Conservation (phyloP, 2,329 filamentous ascomycete genomes). For the Scedosporium boydii region DNA sequence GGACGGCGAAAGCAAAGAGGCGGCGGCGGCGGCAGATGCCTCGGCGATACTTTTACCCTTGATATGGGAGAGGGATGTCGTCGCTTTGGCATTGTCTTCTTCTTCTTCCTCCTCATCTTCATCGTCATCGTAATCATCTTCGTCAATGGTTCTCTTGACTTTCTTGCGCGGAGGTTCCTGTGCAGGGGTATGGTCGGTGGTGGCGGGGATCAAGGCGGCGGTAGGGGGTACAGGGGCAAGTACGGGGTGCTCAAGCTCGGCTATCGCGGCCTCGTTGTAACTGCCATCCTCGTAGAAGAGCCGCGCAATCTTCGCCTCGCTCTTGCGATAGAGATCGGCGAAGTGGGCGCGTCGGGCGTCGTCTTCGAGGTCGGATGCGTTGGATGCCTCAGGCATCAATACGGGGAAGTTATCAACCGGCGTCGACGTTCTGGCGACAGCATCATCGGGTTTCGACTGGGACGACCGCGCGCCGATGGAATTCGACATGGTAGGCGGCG, state of each 20-base stretch:
- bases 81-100: slow-evolving; percentile 29
- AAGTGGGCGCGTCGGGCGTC: slow-evolving; percentile 67
- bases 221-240: slow-evolving; percentile 13
- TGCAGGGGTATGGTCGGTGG: slow-evolving; percentile 49
- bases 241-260: slow-evolving; percentile 37
- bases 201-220: slow-evolving; percentile 34
- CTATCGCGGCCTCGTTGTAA: slow-evolving; percentile 42
- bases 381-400: slow-evolving; percentile 53
- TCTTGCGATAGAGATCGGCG: slow-evolving; percentile 65
- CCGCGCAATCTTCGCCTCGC: slow-evolving; percentile 65
- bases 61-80: slow-evolving; percentile 37
- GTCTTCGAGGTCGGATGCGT: slow-evolving; percentile 55
- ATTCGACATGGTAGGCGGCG: slow-evolving; percentile 43
- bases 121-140: slow-evolving; percentile 80
- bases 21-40: slow-evolving; percentile 38
- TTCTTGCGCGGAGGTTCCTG: slow-evolving; percentile 61
- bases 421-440: slow-evolving; percentile 38
- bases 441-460: slow-evolving; percentile 50
- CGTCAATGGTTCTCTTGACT: slow-evolving; percentile 67
- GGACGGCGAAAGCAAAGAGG: slow-evolving; percentile 55
- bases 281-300: slow-evolving; percentile 57
- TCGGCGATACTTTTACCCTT: slow-evolving; percentile 33
- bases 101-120: slow-evolving; percentile 67
- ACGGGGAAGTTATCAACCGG: slow-evolving; percentile 37
- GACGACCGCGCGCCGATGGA: slow-evolving; percentile 38